Base-by-base conservation (phyloP, 805 yeast species). In the Phaffomyces antillensis region DNA sequence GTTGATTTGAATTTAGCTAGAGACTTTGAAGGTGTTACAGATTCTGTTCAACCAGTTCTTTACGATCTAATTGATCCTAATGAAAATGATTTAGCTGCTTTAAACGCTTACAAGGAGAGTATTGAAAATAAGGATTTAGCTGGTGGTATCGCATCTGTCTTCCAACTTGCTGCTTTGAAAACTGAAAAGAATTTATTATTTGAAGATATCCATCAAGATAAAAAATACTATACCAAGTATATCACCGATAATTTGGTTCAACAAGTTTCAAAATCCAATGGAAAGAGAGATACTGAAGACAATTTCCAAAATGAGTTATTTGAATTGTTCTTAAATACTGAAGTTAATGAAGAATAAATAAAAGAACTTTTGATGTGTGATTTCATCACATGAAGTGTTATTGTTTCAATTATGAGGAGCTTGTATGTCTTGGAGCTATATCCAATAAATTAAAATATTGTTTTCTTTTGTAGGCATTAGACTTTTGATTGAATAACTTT, bases 101-200 rank as follows among this genome's bases (percentile, higher is more conserved):
- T 42, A 26, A 20, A 36, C 15, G 3, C 26, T 11, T 42, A 42
- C 37, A n/a, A 32, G 13, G 40, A 16, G 4, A 11, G 40, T 24
- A 40, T 42, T 18, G 26, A 36, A 1, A 32, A 31, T 12, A 25
- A 28, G 5, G 44, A 42, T 31, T 26, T 42, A 13, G 30, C 40
- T 6, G 24, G 37, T 24, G 44, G 25, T 25, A 15, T 42, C 13
- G 15, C 37, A 24, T 36, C 39, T 24, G 24, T 42, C 31, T 37
- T 42, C 33, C 17, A 37, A 33, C n/a, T 42, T n/a, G 36, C 40
- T 30, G 40, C 44, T 13, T 15, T 42, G 40, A 42, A 31, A 18
- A 42, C 44, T 25, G 31, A 25, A 16, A 9, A 7, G 5, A 16
- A 31, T 9, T 32, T 31, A 17, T 33, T 42, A 30, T 9, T 42